A percentile compares a stretch with the other conserved stretches of the same genome.
Conservation (phyloP, 1,139 yeast genomes). For the Zygosaccharomyces sapae region DNA sequence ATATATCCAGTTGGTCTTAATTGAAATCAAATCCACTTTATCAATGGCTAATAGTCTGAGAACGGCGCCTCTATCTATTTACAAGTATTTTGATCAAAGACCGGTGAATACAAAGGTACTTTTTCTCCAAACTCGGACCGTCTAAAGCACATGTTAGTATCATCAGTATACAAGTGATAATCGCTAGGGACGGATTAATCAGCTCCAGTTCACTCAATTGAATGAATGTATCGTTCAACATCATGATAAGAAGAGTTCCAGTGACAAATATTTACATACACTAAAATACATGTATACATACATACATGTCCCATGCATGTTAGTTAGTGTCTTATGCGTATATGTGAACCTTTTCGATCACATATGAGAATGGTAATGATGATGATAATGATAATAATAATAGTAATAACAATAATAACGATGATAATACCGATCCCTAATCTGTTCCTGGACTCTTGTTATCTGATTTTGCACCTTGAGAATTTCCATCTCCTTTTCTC, state of each 20-base stretch:
- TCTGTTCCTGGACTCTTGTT: slow-evolving; percentile 2
- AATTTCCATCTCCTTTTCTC: slow-evolving; percentile 17
- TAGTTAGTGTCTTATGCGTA: neutral
- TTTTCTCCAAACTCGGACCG: neutral
- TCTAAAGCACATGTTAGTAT: neutral
- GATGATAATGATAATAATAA: neutral
- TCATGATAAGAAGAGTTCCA: neutral
- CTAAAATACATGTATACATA: neutral
- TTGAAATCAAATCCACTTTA: neutral
- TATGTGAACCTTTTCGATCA: neutral
- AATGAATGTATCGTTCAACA: neutral
- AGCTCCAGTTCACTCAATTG: too few relatives aligned
- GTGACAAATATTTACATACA: neutral
- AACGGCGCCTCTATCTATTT: neutral
- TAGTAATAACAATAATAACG: too few relatives aligned
- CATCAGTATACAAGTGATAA: neutral
- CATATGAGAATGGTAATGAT: neutral
- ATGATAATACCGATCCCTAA: neutral
- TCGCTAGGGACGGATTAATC: slow-evolving; percentile 6
- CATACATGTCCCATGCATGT: neutral
- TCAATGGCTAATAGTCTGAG: neutral
- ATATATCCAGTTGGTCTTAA: neutral
- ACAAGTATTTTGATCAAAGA: neutral
- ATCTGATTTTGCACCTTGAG: slow-evolving; percentile 2
- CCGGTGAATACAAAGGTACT: too few relatives aligned